Percentiles rank a stretch among this genome's conserved stretches.
phyloP scores from a whole-genome alignment of 1,284 basidiomycete genomes.

The Stygiomarasmius scandens region DNA sequence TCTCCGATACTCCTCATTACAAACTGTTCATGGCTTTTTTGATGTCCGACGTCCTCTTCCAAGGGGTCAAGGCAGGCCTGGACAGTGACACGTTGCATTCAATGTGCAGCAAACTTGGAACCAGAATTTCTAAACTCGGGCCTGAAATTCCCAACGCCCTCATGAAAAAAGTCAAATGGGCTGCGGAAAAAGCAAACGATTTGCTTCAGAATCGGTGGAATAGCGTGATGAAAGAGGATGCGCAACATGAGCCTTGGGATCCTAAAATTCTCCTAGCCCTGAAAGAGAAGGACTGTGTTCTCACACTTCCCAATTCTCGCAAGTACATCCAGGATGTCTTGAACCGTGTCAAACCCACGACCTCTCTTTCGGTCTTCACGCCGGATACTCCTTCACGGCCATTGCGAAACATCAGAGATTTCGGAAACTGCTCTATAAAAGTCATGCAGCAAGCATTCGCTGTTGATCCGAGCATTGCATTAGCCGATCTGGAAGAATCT shows the following conservation, averaged over 20 bases:
- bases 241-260: conserved; percentile 14
- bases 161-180: background rate
- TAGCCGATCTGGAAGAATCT: conserved; percentile 38
- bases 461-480: conserved; percentile 22
- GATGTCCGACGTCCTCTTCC: conserved; percentile 33
- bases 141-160: background rate
- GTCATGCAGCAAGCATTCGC: conserved; percentile 1
- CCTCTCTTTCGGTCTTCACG: conserved; percentile 14
- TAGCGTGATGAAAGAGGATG: conserved; percentile 26
- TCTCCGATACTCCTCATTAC: conserved; percentile 35
- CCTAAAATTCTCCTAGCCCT: conserved; percentile 28
- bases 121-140: conserved; percentile 40
- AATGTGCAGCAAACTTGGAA: conserved; percentile 38
- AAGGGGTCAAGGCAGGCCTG: conserved; percentile 21
- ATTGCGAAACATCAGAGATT: conserved; percentile 4
- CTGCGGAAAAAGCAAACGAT: background rate
- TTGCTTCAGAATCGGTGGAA: conserved; percentile 35
- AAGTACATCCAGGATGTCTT: conserved; percentile 27
- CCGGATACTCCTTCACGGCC: background rate
- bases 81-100: conserved; percentile 35
- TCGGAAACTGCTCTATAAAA: conserved; percentile 1
- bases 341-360: background rate
- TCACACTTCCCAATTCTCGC: conserved; percentile 22
- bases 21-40: conserved; percentile 50
- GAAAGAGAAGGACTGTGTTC: conserved; percentile 24